Conservation (phyloP, 371 early-diverging fungal genomes). For the Dinochytrium kinnereticum region DNA sequence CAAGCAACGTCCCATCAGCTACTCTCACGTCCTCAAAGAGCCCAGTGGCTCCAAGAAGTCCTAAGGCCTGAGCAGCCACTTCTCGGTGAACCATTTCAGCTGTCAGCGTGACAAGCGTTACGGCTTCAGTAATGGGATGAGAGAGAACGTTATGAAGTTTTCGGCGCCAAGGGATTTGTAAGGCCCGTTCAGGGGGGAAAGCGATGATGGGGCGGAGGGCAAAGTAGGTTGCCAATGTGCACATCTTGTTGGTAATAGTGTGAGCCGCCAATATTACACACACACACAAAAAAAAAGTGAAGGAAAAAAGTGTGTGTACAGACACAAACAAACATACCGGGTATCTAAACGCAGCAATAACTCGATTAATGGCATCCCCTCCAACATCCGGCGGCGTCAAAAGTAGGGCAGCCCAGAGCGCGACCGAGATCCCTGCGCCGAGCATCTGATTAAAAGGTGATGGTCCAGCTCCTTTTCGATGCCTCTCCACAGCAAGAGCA, state of each 20-base stretch:
- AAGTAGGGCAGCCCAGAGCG: slow-evolving; percentile 19
- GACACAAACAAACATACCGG: slow-evolving; percentile 2
- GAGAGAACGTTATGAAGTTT: slow-evolving; percentile 26
- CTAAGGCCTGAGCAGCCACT: slow-evolving; percentile 10
- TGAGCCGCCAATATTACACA: neutral
- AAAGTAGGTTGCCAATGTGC: slow-evolving; percentile 29
- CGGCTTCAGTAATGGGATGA: slow-evolving; percentile 26
- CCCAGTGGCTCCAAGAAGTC: neutral
- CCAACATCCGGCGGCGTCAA: slow-evolving; percentile 14
- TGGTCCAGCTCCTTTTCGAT: slow-evolving; percentile 19
- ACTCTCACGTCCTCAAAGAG: neutral
- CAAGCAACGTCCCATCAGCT: slow-evolving; percentile 22
- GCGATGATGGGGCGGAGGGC: slow-evolving; percentile 31
- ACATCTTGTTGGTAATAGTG: neutral
- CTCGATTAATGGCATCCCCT: neutral
- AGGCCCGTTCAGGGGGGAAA: slow-evolving; percentile 15
- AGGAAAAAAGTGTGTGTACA: neutral
- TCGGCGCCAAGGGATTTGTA: slow-evolving; percentile 20
- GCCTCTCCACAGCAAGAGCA: slow-evolving; percentile 31
- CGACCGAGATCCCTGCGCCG: slow-evolving; percentile 13
- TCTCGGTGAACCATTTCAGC: slow-evolving; percentile 32
- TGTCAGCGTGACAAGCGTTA: slow-evolving; percentile 19
- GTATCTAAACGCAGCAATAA: slow-evolving; percentile 24
- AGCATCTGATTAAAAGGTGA: slow-evolving; percentile 17
- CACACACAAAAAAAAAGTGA: neutral